Conservation (phyloP, 495 filamentous ascomycete species). For the Oleoguttula mirabilis region DNA sequence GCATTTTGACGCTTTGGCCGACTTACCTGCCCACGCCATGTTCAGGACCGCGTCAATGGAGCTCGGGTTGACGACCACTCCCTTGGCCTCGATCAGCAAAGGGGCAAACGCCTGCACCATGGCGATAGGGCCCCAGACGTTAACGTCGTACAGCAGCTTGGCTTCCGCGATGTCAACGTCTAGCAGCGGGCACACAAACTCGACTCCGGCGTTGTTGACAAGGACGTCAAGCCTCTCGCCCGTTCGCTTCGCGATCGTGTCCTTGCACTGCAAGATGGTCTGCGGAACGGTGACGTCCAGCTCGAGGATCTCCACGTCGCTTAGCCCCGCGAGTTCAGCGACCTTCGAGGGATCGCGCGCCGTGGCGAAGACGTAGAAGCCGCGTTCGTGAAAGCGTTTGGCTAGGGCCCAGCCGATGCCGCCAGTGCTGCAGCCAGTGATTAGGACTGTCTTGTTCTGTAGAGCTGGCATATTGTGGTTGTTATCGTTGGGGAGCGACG, state of each 20-base stretch:
- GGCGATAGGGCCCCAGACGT: slow-evolving; percentile 16
- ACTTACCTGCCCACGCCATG: slow-evolving; percentile 8
- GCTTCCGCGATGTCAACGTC: slow-evolving; percentile 14
- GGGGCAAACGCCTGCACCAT: slow-evolving; percentile 20
- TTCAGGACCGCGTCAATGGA: slow-evolving; percentile 5
- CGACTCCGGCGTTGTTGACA: slow-evolving; percentile 17
- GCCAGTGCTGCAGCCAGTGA: slow-evolving; percentile 26
- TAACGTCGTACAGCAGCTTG: slow-evolving; percentile 17
- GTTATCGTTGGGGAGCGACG: too few species aligned
- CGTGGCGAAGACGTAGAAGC: slow-evolving; percentile 46
- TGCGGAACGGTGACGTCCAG: slow-evolving; percentile 37
- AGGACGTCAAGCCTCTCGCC: slow-evolving; percentile 32
- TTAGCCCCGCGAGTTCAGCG: slow-evolving; percentile 25
- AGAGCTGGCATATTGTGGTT: not conserved
- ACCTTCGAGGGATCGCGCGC: slow-evolving; percentile 37
- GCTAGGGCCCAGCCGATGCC: slow-evolving; percentile 47
- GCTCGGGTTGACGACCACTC: slow-evolving; percentile 5
- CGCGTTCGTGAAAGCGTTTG: slow-evolving; percentile 35
- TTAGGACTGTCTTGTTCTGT: slow-evolving; percentile 11
- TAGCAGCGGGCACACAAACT: slow-evolving; percentile 6
- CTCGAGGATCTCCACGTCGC: slow-evolving; percentile 36
- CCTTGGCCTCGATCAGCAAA: slow-evolving; percentile 8
- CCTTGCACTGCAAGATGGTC: slow-evolving; percentile 32
- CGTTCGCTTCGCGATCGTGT: slow-evolving; percentile 15
- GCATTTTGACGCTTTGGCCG: too few species aligned